These are phyloP conservation scores for Calocera viscosa DNA, from an alignment of 768 basidiomycete species.

Conservation along the genomic window DNA sequence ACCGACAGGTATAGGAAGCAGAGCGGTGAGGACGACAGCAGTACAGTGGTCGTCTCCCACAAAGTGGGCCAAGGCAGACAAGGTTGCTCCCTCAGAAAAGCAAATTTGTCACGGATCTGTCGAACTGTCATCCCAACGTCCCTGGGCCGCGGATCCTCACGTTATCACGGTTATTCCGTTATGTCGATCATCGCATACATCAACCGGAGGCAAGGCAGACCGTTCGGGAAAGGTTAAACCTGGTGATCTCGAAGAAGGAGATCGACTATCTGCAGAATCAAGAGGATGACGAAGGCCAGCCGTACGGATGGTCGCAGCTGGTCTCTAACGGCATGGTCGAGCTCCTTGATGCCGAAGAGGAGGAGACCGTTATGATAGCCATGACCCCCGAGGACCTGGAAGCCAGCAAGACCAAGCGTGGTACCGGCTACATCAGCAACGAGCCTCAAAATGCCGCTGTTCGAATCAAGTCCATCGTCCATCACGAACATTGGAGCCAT, in stretches of 20 bases:
- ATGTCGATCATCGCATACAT: too few relatives aligned
- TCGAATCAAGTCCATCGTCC: constrained; percentile 70
- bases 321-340: constrained; percentile 84
- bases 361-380: constrained; percentile 98
- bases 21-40: neutral
- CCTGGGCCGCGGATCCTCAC: too few relatives aligned
- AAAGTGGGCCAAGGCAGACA: neutral
- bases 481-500: constrained; percentile 90
- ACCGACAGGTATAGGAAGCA: neutral
- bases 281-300: constrained; percentile 29
- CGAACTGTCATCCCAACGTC: too few relatives aligned
- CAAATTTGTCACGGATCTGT: too few relatives aligned
- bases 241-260: constrained; percentile 64
- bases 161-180: too few relatives aligned
- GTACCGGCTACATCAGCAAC: constrained; percentile 46
- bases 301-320: constrained; percentile 71
- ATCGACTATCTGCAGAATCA: constrained; percentile 38
- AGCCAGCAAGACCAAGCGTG: constrained; percentile 49
- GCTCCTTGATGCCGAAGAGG: constrained; percentile 93
- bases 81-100: too few relatives aligned
- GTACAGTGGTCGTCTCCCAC: neutral
- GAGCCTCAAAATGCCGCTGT: constrained; percentile 74
- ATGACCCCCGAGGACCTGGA: constrained; percentile 97
- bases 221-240: too few relatives aligned
- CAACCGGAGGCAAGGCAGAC: too few relatives aligned